phyloP scores from a whole-genome alignment of 257 asterid species.

The Echites panduratus region DNA sequence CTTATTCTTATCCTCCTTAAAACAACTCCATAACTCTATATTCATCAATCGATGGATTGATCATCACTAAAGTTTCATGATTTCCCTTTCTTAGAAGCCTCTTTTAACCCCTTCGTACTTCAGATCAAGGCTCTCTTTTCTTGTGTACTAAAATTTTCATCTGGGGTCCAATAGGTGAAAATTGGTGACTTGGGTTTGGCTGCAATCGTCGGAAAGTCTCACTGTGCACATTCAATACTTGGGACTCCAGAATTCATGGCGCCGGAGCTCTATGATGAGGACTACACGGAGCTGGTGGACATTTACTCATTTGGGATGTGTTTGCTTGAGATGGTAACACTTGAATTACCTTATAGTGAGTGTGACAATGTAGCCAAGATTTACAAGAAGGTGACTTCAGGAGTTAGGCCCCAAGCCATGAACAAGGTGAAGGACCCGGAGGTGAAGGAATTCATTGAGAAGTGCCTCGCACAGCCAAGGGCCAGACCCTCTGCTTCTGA shows the following conservation, averaged over 20 bases:
- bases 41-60: not conserved
- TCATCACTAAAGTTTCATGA: too few species aligned
- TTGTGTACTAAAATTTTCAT: too few species aligned
- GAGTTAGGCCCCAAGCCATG: constrained; percentile 70
- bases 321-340: constrained; percentile 73
- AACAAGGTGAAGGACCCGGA: constrained; percentile 56
- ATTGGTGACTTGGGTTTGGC: constrained; percentile 85
- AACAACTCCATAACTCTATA: too few species aligned
- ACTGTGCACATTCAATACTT: constrained; percentile 56
- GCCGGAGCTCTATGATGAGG: constrained; percentile 69
- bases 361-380: constrained; percentile 66
- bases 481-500: constrained; percentile 70
- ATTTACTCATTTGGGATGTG: constrained; percentile 84
- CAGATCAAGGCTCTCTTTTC: too few species aligned
- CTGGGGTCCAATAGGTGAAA: constrained; percentile 42
- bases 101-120: too few species aligned
- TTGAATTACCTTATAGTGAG: constrained; percentile 61
- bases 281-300: constrained; percentile 58
- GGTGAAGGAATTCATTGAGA: constrained; percentile 58
- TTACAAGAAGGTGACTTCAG: constrained; percentile 63
- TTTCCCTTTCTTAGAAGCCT: too few species aligned
- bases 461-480: constrained; percentile 63
- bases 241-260: constrained; percentile 96
- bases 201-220: constrained; percentile 50
- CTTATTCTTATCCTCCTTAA: constrained; percentile 7